Conservation (phyloP, 2,329 filamentous ascomycete species). For the Raffaelea ambrosiae region DNA sequence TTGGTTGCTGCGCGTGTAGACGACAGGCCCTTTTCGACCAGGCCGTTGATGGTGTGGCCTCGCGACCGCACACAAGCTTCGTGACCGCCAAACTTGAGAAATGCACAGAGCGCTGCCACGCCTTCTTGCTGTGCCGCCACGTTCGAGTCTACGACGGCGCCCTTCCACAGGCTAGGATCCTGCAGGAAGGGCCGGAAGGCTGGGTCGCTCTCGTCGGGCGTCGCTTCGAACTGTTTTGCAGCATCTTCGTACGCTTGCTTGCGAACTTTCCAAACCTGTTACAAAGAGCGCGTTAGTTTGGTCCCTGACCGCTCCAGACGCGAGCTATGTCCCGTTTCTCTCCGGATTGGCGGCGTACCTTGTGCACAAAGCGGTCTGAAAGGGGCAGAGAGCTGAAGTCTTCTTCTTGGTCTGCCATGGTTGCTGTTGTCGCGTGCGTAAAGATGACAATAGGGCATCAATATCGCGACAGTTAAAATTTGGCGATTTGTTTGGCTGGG, state of each 20-base stretch:
- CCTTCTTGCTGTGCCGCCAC: conserved; percentile 95
- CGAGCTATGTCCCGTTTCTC: neutral
- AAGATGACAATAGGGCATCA: no score
- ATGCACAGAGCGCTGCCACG: conserved; percentile 77
- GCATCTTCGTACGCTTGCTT: conserved; percentile 94
- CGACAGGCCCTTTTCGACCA: conserved; percentile 85
- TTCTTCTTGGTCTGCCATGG: conserved; percentile 75
- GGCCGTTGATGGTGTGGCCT: conserved; percentile 61
- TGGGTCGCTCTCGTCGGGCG: conserved; percentile 76
- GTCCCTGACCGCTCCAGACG: neutral
- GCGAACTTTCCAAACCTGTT: conserved; percentile 89
- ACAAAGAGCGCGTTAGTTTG: neutral
- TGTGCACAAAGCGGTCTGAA: conserved; percentile 74
- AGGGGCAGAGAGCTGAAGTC: conserved; percentile 74
- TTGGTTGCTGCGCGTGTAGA: conserved; percentile 87
- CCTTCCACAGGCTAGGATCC: conserved; percentile 84
- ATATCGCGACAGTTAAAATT: no score
- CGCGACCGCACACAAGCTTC: conserved; percentile 75
- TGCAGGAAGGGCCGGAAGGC: conserved; percentile 81
- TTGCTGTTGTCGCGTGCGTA: neutral
- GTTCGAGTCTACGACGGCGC: conserved; percentile 86
- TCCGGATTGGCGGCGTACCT: conserved; percentile 50
- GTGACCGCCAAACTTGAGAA: conserved; percentile 80
- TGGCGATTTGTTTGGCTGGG: no score
- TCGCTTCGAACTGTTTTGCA: conserved; percentile 74